phyloP scores from a whole-genome alignment of 768 basidiomycete genomes.

The Tricholoma matsutake region DNA sequence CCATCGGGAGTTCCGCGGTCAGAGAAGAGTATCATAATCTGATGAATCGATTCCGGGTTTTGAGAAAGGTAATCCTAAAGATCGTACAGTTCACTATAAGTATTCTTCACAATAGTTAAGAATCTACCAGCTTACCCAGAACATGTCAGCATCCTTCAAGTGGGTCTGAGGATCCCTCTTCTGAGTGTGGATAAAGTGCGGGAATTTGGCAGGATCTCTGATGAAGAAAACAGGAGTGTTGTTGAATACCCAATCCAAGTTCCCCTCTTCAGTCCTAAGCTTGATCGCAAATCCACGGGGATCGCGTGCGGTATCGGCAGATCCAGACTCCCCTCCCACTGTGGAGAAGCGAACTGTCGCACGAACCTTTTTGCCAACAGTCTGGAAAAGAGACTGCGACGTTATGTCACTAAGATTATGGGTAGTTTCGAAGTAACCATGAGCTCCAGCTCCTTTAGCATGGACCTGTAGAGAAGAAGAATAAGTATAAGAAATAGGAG shows the following conservation, averaged over 20 bases:
- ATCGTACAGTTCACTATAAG: conserved; percentile 21
- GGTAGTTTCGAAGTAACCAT: conserved; percentile 91
- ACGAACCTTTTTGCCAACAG: conserved; percentile 64
- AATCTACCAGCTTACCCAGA: conserved; percentile 53
- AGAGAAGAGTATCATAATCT: conserved; percentile 88
- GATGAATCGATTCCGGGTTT: conserved; percentile 88
- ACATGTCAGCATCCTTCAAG: conserved; percentile 82
- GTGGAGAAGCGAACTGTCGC: conserved; percentile 90
- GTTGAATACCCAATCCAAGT: conserved; percentile 91
- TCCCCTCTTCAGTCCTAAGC: conserved; percentile 87
- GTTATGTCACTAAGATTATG: conserved; percentile 83
- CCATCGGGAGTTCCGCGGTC: conserved; percentile 93
- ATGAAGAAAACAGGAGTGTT: conserved; percentile 93
- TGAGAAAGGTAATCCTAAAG: conserved; percentile 80
- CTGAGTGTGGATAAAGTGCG: conserved; percentile 93
- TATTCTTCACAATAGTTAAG: not conserved
- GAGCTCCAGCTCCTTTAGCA: conserved; percentile 90
- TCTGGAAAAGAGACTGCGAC: conserved; percentile 62
- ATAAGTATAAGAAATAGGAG: conserved; percentile 19
- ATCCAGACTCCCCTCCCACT: conserved; percentile 85
- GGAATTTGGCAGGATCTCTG: conserved; percentile 84
- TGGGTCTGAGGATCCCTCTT: conserved; percentile 92
- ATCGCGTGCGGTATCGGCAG: conserved; percentile 90
- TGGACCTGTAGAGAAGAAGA: conserved; percentile 57
- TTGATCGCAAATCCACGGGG: conserved; percentile 92